These are phyloP conservation scores for Dysphania ambrosioides DNA, from an alignment of 148 eudicot genomes.

Conservation along the genomic window DNA sequence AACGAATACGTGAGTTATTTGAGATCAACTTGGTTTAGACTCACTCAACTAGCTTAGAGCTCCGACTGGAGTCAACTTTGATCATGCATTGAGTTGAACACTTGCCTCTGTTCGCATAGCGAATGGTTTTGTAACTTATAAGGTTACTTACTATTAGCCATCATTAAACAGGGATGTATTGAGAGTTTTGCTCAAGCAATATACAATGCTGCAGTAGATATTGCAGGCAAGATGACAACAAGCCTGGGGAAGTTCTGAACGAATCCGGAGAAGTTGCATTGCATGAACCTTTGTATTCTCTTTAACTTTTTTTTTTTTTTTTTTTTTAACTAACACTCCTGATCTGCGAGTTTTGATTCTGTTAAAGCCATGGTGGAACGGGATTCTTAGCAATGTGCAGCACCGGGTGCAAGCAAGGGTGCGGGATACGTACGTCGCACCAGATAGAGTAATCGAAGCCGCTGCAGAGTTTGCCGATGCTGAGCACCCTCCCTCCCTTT, in stretches of 20 bases:
- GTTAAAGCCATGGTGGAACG: conserved; percentile 69
- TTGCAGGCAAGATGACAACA: conserved; percentile 39
- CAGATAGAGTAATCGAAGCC: conserved; percentile 40
- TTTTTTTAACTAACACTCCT: no score
- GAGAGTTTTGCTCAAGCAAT: conserved; percentile 50
- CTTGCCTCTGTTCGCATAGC: neutral
- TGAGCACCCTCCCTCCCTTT: conserved; percentile 52
- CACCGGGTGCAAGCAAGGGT: conserved; percentile 55
- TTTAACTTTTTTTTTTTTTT: no score
- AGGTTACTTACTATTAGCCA: neutral
- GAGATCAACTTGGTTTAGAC: no score
- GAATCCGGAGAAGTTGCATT: conserved; percentile 38
- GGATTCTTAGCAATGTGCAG: conserved; percentile 52
- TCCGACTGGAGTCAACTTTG: no score
- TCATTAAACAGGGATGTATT: conserved; percentile 39
- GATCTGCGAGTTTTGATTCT: neutral
- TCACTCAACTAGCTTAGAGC: no score
- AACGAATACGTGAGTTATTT: no score
- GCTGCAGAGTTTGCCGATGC: conserved; percentile 41
- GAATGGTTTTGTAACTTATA: neutral
- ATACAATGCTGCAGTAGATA: conserved; percentile 39
- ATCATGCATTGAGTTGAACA: no score
- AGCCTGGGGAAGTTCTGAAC: conserved; percentile 70
- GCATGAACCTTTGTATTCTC: conserved; percentile 59
- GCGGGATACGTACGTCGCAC: conserved; percentile 45